These are phyloP conservation scores for Diospyros lotus DNA, from an alignment of 148 eudicot species.

Conservation along the genomic window DNA sequence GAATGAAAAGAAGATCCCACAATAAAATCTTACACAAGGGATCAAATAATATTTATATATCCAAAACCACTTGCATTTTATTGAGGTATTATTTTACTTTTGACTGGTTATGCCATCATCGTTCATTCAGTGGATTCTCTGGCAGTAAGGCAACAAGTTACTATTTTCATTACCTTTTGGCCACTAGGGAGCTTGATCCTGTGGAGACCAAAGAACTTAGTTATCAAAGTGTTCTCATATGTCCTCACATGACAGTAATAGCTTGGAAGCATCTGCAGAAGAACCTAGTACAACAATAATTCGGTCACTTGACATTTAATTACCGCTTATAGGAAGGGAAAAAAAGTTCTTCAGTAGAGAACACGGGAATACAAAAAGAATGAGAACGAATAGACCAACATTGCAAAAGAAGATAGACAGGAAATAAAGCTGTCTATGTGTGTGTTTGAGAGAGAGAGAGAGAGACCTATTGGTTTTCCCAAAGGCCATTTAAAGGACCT, in stretches of 20 bases:
- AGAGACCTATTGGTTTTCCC: too few species aligned
- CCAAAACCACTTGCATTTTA: background rate
- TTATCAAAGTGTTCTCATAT: conserved; percentile 86
- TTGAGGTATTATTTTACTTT: background rate
- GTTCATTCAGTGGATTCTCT: background rate
- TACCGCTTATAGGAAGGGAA: background rate
- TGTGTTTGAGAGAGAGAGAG: too few species aligned
- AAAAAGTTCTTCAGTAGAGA: background rate
- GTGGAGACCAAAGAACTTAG: conserved; percentile 98
- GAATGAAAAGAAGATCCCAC: background rate
- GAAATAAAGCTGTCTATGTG: too few species aligned
- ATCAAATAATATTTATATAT: conserved; percentile 1
- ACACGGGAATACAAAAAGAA: too few species aligned
- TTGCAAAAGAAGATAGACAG: too few species aligned
- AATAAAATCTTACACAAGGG: conserved; percentile 1
- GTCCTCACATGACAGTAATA: conserved; percentile 79
- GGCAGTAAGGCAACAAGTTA: background rate
- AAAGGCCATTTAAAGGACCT: too few species aligned
- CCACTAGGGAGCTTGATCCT: conserved; percentile 89
- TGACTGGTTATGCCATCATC: too few species aligned
- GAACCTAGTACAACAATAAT: conserved; percentile 52
- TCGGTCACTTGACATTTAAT: conserved; percentile 8
- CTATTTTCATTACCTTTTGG: conserved; percentile 64
- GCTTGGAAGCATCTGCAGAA: conserved; percentile 87
- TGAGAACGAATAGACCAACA: too few species aligned